These are phyloP conservation scores for Lactifluus rugatus DNA, from an alignment of 768 basidiomycete genomes.

Conservation along the genomic window DNA sequence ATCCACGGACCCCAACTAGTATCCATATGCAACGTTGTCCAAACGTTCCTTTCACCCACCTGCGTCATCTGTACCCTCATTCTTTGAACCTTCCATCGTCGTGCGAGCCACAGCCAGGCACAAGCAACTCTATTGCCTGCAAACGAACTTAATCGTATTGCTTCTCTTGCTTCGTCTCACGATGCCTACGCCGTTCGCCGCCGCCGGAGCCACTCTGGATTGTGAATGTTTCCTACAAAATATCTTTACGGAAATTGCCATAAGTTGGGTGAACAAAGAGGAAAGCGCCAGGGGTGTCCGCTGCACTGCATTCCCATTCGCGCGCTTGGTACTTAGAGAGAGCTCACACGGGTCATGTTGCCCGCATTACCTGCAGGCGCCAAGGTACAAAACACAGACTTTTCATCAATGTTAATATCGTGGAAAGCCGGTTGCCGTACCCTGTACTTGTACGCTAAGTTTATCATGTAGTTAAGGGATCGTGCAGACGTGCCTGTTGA, in stretches of 20 bases:
- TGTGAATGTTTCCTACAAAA: not conserved
- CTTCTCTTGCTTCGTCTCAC: not conserved
- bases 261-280: not conserved
- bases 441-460: not conserved
- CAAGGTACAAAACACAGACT: not conserved
- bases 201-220: not conserved
- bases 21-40: not conserved
- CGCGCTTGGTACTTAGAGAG: not conserved
- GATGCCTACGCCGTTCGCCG: not conserved
- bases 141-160: not conserved
- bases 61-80: slow-evolving; percentile 12
- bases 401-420: not conserved
- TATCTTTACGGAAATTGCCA: not conserved
- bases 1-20: not conserved
- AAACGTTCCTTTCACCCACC: not conserved
- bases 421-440: not conserved
- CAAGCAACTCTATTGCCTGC: not conserved
- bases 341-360: not conserved
- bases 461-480: not conserved
- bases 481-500: not conserved
- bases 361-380: not conserved
- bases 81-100: not conserved
- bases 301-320: not conserved
- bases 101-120: slow-evolving; percentile 4
- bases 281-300: not conserved